Evolutionary conservation across 306 rosid species (phyloP).

Genomic region (Neltuma alba): DNA sequence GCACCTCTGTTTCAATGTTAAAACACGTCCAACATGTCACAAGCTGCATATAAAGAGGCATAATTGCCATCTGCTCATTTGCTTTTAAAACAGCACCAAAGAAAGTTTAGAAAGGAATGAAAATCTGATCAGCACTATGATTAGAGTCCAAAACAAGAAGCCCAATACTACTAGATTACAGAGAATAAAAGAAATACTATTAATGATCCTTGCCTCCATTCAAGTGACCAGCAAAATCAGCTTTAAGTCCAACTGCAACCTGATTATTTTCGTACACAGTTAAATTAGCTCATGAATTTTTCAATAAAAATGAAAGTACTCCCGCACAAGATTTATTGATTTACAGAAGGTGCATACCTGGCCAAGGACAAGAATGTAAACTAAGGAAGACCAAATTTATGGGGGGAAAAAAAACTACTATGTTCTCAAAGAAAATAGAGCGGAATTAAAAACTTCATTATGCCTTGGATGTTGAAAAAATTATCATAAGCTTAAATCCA

Average conservation of each 20-base stretch:
- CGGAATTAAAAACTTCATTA: background rate
- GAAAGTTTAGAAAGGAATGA: background rate
- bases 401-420: background rate
- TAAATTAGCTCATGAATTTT: background rate
- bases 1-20: background rate
- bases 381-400: background rate
- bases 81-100: background rate
- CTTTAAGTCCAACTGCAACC: background rate
- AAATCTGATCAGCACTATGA: background rate
- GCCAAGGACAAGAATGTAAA: background rate
- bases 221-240: background rate
- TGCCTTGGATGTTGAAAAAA: background rate
- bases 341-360: background rate
- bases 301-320: background rate
- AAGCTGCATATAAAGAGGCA: background rate
- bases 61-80: constrained; percentile 2
- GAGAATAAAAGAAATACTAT: background rate
- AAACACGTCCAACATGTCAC: background rate
- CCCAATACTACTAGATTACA: background rate
- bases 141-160: constrained; percentile 1
- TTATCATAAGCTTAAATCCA: background rate
- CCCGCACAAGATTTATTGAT: background rate
- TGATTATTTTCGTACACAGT: background rate
- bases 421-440: background rate
- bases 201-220: background rate